Conservation (phyloP, 148 eudicot species). For the Salicornia ramosissima region DNA sequence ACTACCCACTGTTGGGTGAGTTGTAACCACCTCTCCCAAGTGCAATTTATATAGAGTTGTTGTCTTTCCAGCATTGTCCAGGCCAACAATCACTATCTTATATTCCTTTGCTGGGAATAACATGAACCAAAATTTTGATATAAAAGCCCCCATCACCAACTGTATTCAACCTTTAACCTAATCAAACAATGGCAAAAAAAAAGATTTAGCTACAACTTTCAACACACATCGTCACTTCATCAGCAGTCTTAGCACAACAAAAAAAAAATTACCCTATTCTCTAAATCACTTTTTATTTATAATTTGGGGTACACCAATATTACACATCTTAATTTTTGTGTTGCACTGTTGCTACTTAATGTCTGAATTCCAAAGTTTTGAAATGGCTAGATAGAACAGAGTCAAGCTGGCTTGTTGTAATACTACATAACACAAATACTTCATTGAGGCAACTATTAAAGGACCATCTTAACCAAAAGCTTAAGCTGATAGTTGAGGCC, state of each 20-base stretch:
- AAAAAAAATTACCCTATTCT: not conserved
- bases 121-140: slow-evolving; percentile 97
- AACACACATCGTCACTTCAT: not conserved
- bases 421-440: no score
- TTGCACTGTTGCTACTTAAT: no score
- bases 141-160: slow-evolving; percentile 68
- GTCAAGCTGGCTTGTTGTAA: no score
- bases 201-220: not conserved
- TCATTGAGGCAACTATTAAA: no score
- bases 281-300: no score
- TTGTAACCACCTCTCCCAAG: slow-evolving; percentile 90
- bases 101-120: slow-evolving; percentile 96
- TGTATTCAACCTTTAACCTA: not conserved
- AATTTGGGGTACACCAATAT: no score
- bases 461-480: no score
- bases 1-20: slow-evolving; percentile 99
- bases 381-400: no score
- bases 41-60: slow-evolving; percentile 95
- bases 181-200: not conserved
- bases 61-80: slow-evolving; percentile 98
- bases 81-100: slow-evolving; percentile 88
- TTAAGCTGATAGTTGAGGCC: no score
- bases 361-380: no score
- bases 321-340: no score
- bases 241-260: not conserved